Evolutionary conservation across 345 rosid species (phyloP), one percentile per base, ranked within the genome.

Genomic region (Fremontodendron californicum): DNA sequence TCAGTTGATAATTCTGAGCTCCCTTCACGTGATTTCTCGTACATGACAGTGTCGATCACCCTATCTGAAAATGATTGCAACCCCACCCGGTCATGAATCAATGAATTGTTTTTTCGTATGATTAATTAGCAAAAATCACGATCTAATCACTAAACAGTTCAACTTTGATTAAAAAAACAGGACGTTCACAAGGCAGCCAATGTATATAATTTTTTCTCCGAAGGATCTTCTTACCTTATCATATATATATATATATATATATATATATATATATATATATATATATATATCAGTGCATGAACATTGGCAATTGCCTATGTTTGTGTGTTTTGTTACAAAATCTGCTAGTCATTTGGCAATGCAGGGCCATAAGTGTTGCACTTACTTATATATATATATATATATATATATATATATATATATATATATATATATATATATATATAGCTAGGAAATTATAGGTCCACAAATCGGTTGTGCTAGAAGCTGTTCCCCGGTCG

Each of bases 401-500:
- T n/a, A n/a, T n/a, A n/a, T n/a, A n/a, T n/a, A n/a, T n/a, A n/a
- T n/a, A n/a, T n/a, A n/a, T n/a, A n/a, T n/a, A n/a, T n/a, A n/a
- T n/a, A n/a, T n/a, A n/a, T n/a, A n/a, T n/a, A n/a, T n/a, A n/a
- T n/a, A n/a, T n/a, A n/a, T n/a, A n/a, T n/a, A n/a, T n/a, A n/a
- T n/a, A n/a, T n/a, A n/a, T n/a, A n/a, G n/a, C n/a, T n/a, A 33
- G 74, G 6, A 72, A 37, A 15, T 70, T 49, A n/a, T n/a, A 46
- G 84, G 25, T 80, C 87, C 81, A 79, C 73, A 77, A 74, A 79
- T 77, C 81, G 52, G 19, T 45, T 46, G n/a, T 81, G 84, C 77
- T 42, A 18, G 60, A 55, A 77, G 73, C 46, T 77, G 79, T 77
- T 84, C 60, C 81, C 73, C 52, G 12, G 62, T 33, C n/a, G n/a